phyloP scores from a whole-genome alignment of 1,139 yeast genomes.

The Pichia sp. region DNA sequence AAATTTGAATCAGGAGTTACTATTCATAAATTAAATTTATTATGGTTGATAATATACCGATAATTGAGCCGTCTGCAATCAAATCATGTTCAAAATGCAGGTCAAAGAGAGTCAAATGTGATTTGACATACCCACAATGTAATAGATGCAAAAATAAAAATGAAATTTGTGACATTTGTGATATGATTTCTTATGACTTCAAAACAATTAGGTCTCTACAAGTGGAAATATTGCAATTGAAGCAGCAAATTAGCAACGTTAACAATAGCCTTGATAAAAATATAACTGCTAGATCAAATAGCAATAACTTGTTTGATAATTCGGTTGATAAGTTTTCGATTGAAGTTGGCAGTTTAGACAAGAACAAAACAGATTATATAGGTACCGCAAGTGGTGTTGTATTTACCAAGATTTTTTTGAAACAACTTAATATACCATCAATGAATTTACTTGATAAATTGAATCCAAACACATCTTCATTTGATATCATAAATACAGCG shows the following conservation, averaged over 20 bases:
- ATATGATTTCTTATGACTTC: slow-evolving; percentile 19
- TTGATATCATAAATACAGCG: slow-evolving; percentile 16
- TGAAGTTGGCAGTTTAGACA: slow-evolving; percentile 23
- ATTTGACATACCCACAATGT: slow-evolving; percentile 20
- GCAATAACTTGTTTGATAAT: slow-evolving; percentile 1
- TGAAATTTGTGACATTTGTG: slow-evolving; percentile 17
- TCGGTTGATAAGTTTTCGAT: slow-evolving; percentile 21
- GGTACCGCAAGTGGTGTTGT: slow-evolving; percentile 21
- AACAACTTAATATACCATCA: slow-evolving; percentile 16
- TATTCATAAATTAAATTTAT: not conserved
- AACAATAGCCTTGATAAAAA: not conserved
- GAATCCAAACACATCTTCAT: slow-evolving; percentile 10
- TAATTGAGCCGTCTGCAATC: not conserved
- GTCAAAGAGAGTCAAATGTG: slow-evolving; percentile 19
- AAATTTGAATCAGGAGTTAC: not conserved
- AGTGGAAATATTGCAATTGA: slow-evolving; percentile 7
- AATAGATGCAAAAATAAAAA: slow-evolving; percentile 16
- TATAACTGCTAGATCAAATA: not conserved
- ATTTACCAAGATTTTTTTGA: slow-evolving; percentile 19
- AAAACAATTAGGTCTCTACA: slow-evolving; percentile 17
- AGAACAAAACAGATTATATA: slow-evolving; percentile 13
- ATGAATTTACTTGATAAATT: slow-evolving; percentile 6
- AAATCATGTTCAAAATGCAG: slow-evolving; percentile 20
- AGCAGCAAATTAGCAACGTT: not conserved
- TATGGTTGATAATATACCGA: not conserved